Base-by-base conservation (phyloP, 2,329 filamentous ascomycete genomes). In the Bipolaris cookei region DNA sequence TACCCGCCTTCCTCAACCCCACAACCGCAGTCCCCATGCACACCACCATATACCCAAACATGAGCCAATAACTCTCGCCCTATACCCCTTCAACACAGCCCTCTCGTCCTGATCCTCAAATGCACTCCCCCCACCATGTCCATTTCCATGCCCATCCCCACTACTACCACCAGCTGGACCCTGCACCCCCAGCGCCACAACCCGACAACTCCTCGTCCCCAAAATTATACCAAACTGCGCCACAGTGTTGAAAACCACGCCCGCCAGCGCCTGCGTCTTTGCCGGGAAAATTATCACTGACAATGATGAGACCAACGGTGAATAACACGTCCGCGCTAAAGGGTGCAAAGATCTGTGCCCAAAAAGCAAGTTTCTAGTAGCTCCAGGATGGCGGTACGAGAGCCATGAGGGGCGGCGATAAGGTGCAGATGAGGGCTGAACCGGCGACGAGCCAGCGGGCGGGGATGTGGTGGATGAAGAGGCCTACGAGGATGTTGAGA, bases 211-310 rank as follows among this genome's bases (percentile, higher is more conserved):
- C 0, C 66, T 65, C 51, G 71, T 62, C 13, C 65, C 67, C 20
- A 73, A 35, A 18, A 61, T 81, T 43, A 84, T 72, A 0, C 85
- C 85, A 52, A 88, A 82, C 59, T 88, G 84, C 0, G 79, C 74
- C 0, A 83, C 76, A 0, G 84, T 86, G 58, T 86, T 87, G 69
- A 88, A 88, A 0, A 88, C 85, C 0, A 83, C 85, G 0, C 86
- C 86, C 0, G 84, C 85, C 0, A 88, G 74, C 0, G 83, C 83
- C 55, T 88, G 85, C 1, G 79, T 86, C 7, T 84, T 73, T n/a
- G 80, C 76, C 0, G 84, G 84, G 82, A 58, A 87, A 88, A 2
- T 78, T 79, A 13, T 84, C 81, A 0, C 80, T 79, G 6, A 87
- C 80, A 3, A 87, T 72, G 18, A 88, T 78, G 20, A 83, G 75